A percentile compares a stretch with the other conserved stretches of the same genome.
Evolutionary conservation across 352 stramenopile genomes (phyloP).

Genomic region (Peronospora farinosa): DNA sequence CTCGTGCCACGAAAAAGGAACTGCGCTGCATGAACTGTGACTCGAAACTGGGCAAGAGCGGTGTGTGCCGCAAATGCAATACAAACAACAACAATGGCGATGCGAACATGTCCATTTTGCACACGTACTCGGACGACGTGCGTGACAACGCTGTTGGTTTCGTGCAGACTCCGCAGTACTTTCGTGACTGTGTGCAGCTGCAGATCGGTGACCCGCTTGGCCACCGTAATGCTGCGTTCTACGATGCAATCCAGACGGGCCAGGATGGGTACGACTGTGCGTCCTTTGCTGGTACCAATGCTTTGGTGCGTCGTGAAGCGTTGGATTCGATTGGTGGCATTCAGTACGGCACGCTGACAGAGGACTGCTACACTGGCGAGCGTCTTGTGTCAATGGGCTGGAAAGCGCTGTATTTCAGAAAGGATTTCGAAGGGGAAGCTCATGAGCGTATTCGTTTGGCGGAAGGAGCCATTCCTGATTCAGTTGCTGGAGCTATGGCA

Average conservation of each 20-base stretch:
- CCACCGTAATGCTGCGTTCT: conserved; percentile 79
- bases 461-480: conserved; percentile 73
- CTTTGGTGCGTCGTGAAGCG: conserved; percentile 72
- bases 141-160: conserved; percentile 73
- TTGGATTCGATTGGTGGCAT: conserved; percentile 82
- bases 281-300: conserved; percentile 75
- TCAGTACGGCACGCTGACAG: conserved; percentile 79
- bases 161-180: conserved; percentile 82
- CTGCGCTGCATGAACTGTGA: conserved; percentile 70
- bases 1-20: conserved; percentile 61
- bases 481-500: conserved; percentile 66
- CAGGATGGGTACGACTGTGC: conserved; percentile 82
- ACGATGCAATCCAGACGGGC: conserved; percentile 79
- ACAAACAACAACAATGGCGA: conserved; percentile 43
- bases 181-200: conserved; percentile 77
- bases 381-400: conserved; percentile 73
- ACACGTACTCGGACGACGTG: conserved; percentile 80
- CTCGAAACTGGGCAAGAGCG: conserved; percentile 62
- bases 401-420: conserved; percentile 84
- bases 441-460: conserved; percentile 68
- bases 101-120: conserved; percentile 48
- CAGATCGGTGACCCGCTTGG: conserved; percentile 77
- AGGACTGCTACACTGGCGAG: conserved; percentile 79
- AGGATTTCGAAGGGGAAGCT: conserved; percentile 80
- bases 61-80: conserved; percentile 77